Base-by-base conservation (phyloP, 164 flowering plant species). In the Berberis vulgaris region DNA sequence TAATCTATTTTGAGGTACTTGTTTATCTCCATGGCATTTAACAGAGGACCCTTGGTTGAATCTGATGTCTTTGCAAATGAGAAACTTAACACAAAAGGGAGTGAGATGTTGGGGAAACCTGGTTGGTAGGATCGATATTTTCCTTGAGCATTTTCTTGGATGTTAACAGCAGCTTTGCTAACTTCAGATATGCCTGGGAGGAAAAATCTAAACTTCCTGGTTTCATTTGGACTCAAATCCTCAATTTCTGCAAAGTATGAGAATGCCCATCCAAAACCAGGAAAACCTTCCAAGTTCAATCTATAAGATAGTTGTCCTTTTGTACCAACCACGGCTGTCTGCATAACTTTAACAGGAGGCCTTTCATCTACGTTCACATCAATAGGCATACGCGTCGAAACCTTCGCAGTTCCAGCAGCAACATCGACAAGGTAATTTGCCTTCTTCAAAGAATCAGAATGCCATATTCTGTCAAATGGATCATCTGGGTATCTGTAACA, bases 401-500 rank as follows among this genome's bases (percentile, higher is more conserved):
- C 75, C 72, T 78, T 91, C 69, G 74, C 74, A 10, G 99, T 95
- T 43, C 99, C 97, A 63, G 82, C 69, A 60, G 97, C 97, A 75
- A 89, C 96, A 76, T 91, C 99, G 68, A 95, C 99, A 42, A 95
- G 91, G 75, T 86, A 95, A 71, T 95, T 91, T 62, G 96, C 94
- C 72, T 78, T 85, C 78, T 83, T 89, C 54, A 85, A 41, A 39
- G 89, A 82, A 62, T 95, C 99, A 45, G 99, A 91, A 52, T 73
- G 72, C 99, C 99, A 95, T 77, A 95, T 83, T 76, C 99, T 80
- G 73, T 95, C 99, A 82, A 81, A 95, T 12, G 97, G 94, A 59
- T 95, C 99, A 81, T 95, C 97, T 38, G 99, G 99, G 65, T 86
- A 95, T 86, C 99, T 94, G 79, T 74, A 71, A 77, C 60, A 57